phyloP scores from a whole-genome alignment of 768 basidiomycete genomes.

The Termitomyces sp. region DNA sequence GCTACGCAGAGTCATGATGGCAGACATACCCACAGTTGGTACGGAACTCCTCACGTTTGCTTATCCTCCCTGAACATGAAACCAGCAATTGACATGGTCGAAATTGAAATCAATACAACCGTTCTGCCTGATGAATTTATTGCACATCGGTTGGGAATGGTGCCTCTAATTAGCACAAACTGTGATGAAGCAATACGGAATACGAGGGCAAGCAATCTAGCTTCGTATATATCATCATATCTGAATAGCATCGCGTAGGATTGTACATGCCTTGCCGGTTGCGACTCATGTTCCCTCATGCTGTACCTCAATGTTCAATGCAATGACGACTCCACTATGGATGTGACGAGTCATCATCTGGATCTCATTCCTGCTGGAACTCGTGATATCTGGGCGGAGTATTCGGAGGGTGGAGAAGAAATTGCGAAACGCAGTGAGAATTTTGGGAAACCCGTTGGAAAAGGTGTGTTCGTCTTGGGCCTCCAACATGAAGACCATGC shows the following conservation, averaged over 20 bases:
- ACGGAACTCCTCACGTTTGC: constrained; percentile 22
- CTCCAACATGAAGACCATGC: neutral
- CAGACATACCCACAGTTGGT: constrained; percentile 96
- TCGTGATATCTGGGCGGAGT: constrained; percentile 15
- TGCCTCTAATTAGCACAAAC: constrained; percentile 82
- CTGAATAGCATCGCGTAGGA: constrained; percentile 47
- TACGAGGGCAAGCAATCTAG: constrained; percentile 47
- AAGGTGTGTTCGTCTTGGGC: constrained; percentile 38
- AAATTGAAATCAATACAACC: constrained; percentile 85
- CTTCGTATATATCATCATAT: neutral
- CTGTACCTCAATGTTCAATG: constrained; percentile 76
- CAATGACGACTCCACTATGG: constrained; percentile 66
- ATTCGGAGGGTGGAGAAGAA: constrained; percentile 54
- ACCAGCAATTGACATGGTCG: constrained; percentile 94
- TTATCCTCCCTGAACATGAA: neutral
- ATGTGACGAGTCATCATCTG: constrained; percentile 83
- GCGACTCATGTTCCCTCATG: constrained; percentile 80
- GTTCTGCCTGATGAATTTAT: constrained; percentile 97
- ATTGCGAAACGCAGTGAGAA: constrained; percentile 63
- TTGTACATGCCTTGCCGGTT: constrained; percentile 82
- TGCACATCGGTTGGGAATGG: constrained; percentile 91
- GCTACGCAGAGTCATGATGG: constrained; percentile 88
- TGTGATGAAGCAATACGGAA: constrained; percentile 87
- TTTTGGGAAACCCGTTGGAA: constrained; percentile 83
- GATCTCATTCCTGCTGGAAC: constrained; percentile 45